Conservation (phyloP, 768 basidiomycete genomes). For the Boletus subparvulus region DNA sequence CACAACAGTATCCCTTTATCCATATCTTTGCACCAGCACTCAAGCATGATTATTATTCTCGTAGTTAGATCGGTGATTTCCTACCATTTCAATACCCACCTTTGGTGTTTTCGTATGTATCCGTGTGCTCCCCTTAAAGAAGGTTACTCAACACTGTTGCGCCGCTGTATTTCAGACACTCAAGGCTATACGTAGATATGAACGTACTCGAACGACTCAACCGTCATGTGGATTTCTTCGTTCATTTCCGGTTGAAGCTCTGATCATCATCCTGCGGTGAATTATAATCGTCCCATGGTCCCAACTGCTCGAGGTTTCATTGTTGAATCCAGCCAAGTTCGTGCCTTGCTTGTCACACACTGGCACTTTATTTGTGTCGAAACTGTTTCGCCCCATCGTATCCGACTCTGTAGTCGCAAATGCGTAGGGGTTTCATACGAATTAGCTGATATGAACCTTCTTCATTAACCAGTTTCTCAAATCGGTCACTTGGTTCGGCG, state of each 20-base stretch:
- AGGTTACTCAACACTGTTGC: not conserved
- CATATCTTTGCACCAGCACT: not conserved
- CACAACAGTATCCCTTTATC: not conserved
- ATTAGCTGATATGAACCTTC: not conserved
- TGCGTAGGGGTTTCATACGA: not conserved
- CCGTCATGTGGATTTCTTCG: not conserved
- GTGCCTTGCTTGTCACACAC: not conserved
- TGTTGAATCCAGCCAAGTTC: not conserved
- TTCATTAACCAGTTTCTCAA: not conserved
- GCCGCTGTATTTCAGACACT: not conserved
- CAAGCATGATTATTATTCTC: not conserved
- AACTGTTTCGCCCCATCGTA: not conserved
- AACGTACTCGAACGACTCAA: not conserved
- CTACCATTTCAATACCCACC: not conserved
- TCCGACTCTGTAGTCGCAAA: not conserved
- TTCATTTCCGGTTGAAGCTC: slow-evolving; percentile 8
- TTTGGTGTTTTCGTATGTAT: not conserved
- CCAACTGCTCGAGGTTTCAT: slow-evolving; percentile 2
- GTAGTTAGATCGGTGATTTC: slow-evolving; percentile 7
- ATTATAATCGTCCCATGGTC: not conserved
- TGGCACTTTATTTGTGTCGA: not conserved
- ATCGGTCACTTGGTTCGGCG: slow-evolving; percentile 4
- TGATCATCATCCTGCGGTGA: slow-evolving; percentile 4
- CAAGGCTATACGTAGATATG: not conserved
- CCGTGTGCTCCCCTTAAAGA: not conserved